Percentiles rank a stretch among this genome's conserved stretches.
phyloP scores from a whole-genome alignment of 2,329 filamentous ascomycete genomes.

The Lachnellula subtilissima region DNA sequence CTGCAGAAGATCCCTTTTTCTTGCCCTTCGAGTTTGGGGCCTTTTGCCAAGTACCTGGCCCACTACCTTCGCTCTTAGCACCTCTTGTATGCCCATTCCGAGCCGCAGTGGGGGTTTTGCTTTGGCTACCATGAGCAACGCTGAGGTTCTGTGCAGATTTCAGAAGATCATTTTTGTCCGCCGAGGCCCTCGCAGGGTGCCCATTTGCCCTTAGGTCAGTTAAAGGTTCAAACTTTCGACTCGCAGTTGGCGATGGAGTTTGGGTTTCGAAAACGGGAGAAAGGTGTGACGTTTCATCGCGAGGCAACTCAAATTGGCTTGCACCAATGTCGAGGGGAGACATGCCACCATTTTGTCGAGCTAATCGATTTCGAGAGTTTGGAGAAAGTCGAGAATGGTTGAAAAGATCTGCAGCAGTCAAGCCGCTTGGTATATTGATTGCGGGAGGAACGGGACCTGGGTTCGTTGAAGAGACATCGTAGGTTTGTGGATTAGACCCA shows the following conservation, averaged over 20 bases:
- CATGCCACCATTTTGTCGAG: slow-evolving; percentile 28
- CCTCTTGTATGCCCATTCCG: slow-evolving; percentile 49
- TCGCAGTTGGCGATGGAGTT: slow-evolving; percentile 64
- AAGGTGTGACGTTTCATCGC: slow-evolving; percentile 40
- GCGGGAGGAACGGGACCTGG: slow-evolving; percentile 13
- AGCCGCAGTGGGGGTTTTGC: slow-evolving; percentile 14
- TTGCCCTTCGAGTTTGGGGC: slow-evolving; percentile 49
- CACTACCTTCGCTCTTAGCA: slow-evolving; percentile 50
- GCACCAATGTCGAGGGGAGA: slow-evolving; percentile 29
- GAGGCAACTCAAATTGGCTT: slow-evolving; percentile 21
- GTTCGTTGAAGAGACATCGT: slow-evolving; percentile 2
- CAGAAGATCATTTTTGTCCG: slow-evolving; percentile 14
- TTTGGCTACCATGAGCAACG: slow-evolving; percentile 35
- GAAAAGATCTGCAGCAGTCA: slow-evolving; percentile 13
- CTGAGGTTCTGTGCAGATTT: slow-evolving; percentile 18
- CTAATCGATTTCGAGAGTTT: slow-evolving; percentile 20
- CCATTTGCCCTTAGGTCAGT: slow-evolving; percentile 14
- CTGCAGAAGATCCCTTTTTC: slow-evolving; percentile 42
- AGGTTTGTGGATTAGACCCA: slow-evolving; percentile 17
- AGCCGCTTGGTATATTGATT: slow-evolving; percentile 15
- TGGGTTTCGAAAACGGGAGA: slow-evolving; percentile 71
- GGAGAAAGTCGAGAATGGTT: slow-evolving; percentile 25
- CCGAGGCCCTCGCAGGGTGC: slow-evolving; percentile 5
- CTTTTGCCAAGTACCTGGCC: slow-evolving; percentile 52
- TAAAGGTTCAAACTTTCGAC: slow-evolving; percentile 47